phyloP scores from a whole-genome alignment of 139 green algal species.

The Raphidocelis subcapitata region DNA sequence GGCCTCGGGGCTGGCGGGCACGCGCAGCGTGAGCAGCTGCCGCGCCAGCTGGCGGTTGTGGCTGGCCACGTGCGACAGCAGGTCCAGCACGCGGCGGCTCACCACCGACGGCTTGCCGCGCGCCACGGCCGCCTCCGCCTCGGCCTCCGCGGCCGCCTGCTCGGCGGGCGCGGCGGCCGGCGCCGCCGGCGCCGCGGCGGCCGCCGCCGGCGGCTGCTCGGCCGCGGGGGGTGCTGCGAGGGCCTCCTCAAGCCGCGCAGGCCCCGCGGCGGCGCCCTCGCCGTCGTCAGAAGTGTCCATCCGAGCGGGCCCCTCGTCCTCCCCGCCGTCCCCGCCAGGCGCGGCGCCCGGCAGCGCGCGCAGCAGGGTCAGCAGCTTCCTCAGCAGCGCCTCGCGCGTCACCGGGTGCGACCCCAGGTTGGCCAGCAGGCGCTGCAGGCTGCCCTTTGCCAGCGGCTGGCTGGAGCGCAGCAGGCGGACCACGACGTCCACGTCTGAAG shows the following conservation, averaged over 20 bases:
- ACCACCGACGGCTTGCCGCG: constrained; percentile 20
- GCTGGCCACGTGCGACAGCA: constrained; percentile 60
- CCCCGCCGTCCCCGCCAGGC: neutral
- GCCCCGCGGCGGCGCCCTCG: neutral
- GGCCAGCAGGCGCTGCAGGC: constrained; percentile 77
- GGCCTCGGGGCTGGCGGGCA: constrained; percentile 19
- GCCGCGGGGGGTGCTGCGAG: constrained; percentile 16
- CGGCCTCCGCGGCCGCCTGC: neutral
- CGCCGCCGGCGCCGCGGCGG: neutral
- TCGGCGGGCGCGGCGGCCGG: neutral
- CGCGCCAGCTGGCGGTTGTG: constrained; percentile 50
- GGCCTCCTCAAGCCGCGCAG: constrained; percentile 9
- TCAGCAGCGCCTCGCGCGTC: constrained; percentile 64
- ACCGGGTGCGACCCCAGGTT: constrained; percentile 74
- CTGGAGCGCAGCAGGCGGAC: constrained; percentile 64
- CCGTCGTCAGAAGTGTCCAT: constrained; percentile 14
- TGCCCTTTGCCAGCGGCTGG: constrained; percentile 52
- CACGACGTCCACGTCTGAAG: constrained; percentile 62
- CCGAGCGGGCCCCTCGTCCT: neutral
- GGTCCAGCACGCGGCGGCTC: constrained; percentile 63
- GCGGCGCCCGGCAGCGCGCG: constrained; percentile 11
- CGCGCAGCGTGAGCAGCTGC: constrained; percentile 54
- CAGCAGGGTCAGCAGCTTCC: constrained; percentile 58
- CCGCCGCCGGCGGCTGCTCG: constrained; percentile 10
- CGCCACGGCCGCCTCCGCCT: neutral